phyloP scores from a whole-genome alignment of 768 basidiomycete genomes.

The Cyathus striatus region DNA sequence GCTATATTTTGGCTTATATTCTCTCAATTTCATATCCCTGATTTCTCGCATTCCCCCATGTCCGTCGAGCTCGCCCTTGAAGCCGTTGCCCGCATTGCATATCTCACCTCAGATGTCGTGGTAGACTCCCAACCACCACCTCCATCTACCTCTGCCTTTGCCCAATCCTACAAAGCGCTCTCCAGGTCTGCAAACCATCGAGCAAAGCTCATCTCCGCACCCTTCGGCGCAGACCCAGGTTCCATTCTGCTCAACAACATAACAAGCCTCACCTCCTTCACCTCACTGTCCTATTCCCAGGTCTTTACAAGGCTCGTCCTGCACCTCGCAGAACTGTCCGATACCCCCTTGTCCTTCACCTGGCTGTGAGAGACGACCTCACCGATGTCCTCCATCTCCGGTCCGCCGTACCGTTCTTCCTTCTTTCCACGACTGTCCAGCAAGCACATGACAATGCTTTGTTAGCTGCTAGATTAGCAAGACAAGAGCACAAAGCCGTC shows the following conservation, averaged over 20 bases:
- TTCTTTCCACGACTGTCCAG: constrained; percentile 73
- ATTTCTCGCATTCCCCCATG: constrained; percentile 11
- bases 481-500: constrained; percentile 66
- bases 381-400: constrained; percentile 74
- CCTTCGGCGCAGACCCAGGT: constrained; percentile 63
- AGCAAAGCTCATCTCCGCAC: constrained; percentile 44
- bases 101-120: constrained; percentile 61
- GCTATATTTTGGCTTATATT: constrained; percentile 5
- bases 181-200: constrained; percentile 27
- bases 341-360: constrained; percentile 65
- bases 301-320: constrained; percentile 57
- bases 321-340: constrained; percentile 63
- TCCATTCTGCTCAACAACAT: constrained; percentile 48
- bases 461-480: constrained; percentile 77
- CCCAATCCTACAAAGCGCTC: constrained; percentile 30
- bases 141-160: constrained; percentile 36
- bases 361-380: constrained; percentile 62
- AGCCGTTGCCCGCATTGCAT: constrained; percentile 66
- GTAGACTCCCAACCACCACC: constrained; percentile 49
- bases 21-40: constrained; percentile 1
- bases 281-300: constrained; percentile 45
- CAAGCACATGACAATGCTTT: constrained; percentile 89
- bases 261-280: constrained; percentile 53
- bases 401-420: constrained; percentile 73
- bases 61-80: constrained; percentile 18